Conservation (phyloP, 23 red algal species). For the Gracilaria vermiculophylla region DNA sequence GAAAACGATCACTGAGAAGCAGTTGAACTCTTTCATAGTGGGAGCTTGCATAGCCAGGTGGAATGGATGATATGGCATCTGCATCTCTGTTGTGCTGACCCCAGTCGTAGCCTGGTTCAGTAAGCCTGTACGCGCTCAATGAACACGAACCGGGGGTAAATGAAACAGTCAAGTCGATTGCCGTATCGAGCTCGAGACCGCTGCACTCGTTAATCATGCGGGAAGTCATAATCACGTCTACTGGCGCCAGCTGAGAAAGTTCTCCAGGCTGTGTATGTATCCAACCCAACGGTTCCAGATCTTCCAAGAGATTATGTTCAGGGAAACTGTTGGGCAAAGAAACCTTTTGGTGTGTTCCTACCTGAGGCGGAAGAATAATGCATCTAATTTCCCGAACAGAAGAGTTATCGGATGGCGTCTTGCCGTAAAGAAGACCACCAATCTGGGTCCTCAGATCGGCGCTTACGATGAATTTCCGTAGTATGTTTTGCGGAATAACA, state of each 20-base stretch:
- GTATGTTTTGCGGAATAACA: conserved; percentile 85
- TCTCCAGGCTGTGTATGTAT: conserved; percentile 81
- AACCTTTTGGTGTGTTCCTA: conserved; percentile 78
- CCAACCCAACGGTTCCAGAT: conserved; percentile 77
- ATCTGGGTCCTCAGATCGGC: conserved; percentile 91
- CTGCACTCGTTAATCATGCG: conserved; percentile 45
- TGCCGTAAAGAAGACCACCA: conserved; percentile 74
- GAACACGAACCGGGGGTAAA: conserved; percentile 93
- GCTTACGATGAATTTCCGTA: conserved; percentile 78
- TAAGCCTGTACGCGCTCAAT: conserved; percentile 69
- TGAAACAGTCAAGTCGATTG: conserved; percentile 77
- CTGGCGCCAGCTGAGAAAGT: conserved; percentile 57
- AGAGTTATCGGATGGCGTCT: conserved; percentile 67
- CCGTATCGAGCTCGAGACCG: conserved; percentile 25
- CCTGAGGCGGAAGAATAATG: conserved; percentile 84
- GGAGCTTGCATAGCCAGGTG: conserved; percentile 69
- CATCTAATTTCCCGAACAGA: conserved; percentile 77
- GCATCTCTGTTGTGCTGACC: conserved; percentile 63
- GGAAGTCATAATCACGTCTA: conserved; percentile 75
- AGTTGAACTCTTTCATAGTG: conserved; percentile 86
- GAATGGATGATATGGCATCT: conserved; percentile 63
- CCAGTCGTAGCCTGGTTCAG: conserved; percentile 80
- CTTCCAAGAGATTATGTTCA: conserved; percentile 68
- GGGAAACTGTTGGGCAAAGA: conserved; percentile 47
- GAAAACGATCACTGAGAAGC: conserved; percentile 82